Conservation (phyloP, 163 green algal species). For the Chlamydomonas reinhardtii region DNA sequence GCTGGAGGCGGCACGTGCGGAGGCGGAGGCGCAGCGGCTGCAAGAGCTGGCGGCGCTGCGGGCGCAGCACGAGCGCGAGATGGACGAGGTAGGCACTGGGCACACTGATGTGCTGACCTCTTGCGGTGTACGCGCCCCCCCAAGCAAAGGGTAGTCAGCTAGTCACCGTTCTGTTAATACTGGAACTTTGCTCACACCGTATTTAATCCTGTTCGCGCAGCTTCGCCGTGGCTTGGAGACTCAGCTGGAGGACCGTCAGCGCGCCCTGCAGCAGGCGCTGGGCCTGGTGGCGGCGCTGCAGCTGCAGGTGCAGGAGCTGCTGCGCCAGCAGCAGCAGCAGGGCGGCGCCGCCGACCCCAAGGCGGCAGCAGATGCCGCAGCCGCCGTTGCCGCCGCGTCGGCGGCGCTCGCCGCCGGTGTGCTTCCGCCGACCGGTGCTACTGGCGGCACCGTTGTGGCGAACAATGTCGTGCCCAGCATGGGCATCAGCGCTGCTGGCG, state of each 20-base stretch:
- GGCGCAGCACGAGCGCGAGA: constrained; percentile 1
- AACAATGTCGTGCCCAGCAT: constrained; percentile 43
- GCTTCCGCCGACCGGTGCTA: no score
- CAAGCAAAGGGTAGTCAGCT: no score
- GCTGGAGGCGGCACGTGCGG: not conserved
- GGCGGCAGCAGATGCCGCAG: not conserved
- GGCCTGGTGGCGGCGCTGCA: constrained; percentile 16
- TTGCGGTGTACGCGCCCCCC: no score
- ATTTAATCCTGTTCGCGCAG: not conserved
- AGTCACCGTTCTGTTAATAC: no score
- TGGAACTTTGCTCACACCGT: no score
- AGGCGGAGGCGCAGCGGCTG: constrained; percentile 5
- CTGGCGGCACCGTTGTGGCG: not conserved
- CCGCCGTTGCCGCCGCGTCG: not conserved
- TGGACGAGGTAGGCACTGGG: not conserved
- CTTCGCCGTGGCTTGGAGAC: not conserved
- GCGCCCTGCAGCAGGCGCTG: constrained; percentile 3
- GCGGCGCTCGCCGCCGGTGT: not conserved
- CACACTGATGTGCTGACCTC: no score
- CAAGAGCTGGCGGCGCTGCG: not conserved
- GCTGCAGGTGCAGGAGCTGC: constrained; percentile 32
- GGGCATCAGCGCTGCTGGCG: not conserved
- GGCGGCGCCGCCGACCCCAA: not conserved
- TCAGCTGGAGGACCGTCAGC: constrained; percentile 4
- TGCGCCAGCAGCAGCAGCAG: not conserved